Evolutionary conservation across 805 yeast species (phyloP).

Genomic region (Cyberlindnera japonica): DNA sequence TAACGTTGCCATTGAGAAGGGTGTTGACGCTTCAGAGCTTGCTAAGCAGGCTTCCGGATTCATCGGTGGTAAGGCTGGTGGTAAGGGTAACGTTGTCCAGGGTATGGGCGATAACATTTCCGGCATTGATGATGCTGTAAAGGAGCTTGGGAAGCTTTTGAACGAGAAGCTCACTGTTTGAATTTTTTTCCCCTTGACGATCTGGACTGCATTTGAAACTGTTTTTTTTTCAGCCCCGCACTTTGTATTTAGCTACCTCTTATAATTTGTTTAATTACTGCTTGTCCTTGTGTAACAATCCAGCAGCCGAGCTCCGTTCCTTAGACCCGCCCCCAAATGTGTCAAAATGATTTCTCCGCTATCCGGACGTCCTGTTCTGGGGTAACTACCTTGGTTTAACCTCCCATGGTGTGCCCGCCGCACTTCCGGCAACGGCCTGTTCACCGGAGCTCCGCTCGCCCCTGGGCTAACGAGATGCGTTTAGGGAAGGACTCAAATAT

Average conservation of each 20-base stretch:
- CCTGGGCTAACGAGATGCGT: too few species aligned
- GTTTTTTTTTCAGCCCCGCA: neutral
- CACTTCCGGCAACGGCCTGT: neutral
- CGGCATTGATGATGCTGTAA: slow-evolving; percentile 70
- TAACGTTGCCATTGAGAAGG: slow-evolving; percentile 62
- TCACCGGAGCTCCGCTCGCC: too few species aligned
- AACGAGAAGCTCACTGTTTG: slow-evolving; percentile 46
- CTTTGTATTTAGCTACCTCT: slow-evolving; percentile 7
- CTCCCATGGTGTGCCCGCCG: neutral
- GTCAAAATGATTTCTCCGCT: too few species aligned
- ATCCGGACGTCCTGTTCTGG: too few species aligned
- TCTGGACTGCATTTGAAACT: neutral
- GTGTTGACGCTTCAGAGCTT: slow-evolving; percentile 71
- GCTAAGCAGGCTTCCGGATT: slow-evolving; percentile 65
- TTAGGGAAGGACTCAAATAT: too few species aligned
- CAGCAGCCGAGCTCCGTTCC: neutral
- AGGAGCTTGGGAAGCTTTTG: slow-evolving; percentile 59
- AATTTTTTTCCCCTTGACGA: neutral
- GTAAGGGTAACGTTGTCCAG: slow-evolving; percentile 93
- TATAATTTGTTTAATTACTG: neutral
- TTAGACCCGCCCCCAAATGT: neutral
- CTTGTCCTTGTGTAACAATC: neutral
- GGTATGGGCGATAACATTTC: slow-evolving; percentile 89
- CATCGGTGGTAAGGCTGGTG: slow-evolving; percentile 98
- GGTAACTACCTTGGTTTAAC: neutral